Base-by-base conservation (phyloP, 1,139 yeast genomes). In the Pneumocystis sp. region DNA sequence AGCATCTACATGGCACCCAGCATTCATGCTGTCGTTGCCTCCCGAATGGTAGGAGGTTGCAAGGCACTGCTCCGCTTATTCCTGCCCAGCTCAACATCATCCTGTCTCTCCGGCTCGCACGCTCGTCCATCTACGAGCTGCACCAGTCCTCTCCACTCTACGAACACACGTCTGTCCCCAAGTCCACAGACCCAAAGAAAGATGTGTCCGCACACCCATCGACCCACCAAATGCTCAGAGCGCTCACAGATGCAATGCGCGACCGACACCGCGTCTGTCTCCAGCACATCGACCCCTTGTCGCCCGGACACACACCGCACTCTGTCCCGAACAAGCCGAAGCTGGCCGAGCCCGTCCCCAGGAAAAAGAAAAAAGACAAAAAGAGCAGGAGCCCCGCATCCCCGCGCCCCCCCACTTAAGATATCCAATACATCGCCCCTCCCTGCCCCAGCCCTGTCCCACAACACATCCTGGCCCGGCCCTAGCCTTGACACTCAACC, bases 1-100 rank as follows among this genome's bases (percentile, higher is more conserved):
- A 90, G 89, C 72, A 87, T 93, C 3, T 93, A 91, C 76, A 95
- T 89, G 83, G 87, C 97, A 0, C 97, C 97, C 0, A 74, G 80
- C 3, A 78, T 83, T 1, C 80, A 81, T 69, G 79, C 83, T 19
- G 78, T 85, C 4, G 76, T 85, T 1, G 79, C 83, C 19, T 82
- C 85, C 63, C 75, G 90, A 64, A 72, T 85, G 64, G 66, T 67
- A 3, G 2, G 6, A 40, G 3, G 3, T 29, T 5, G 31, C 21
- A 5, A 74, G 10, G 7, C 25, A 25, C 25, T 83, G 67, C 73
- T 76, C 29, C 73, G 77, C 25, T 56, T 15, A 35, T 35, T 17
- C 17, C 31, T 3, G 7, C 17, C 25, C 4, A 59, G 61, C 34
- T 59, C 10, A 59, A 59, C 31, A 59, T 42, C 19, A 31, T 59